Evolutionary conservation across 1,284 basidiomycete species (phyloP), one percentile per base, ranked within the genome.

Genomic region (Calocybe gambosa): DNA sequence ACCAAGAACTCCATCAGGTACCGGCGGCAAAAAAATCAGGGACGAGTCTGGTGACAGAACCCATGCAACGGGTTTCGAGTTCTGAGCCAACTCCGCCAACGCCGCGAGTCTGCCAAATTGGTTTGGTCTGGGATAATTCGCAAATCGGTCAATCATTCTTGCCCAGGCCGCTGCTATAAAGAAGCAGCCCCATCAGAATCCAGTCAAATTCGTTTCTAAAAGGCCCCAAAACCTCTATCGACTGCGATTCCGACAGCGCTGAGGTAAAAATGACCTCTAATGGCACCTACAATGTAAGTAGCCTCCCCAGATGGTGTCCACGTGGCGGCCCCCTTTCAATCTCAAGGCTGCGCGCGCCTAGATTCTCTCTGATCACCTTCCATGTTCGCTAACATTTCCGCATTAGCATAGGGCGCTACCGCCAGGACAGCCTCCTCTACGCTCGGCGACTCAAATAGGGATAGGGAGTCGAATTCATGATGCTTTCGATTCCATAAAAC

Each of bases 401-500:
- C 54, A 29, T 41, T 66, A 86, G 82, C 83, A 85, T 58, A 77
- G 83, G 58, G 74, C 71, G 51, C 70, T 34, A 34, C 31, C 31
- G 13, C 31, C n/a, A 34, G 31, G 85, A 20, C 81, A 78, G 60
- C 78, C 77, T 2, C 42, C 28, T 23, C 74, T 72, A 13, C 59
- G 60, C 6, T 60, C 76, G 62, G 58, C 73, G 63, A 36, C 68
- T 62, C 66, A 45, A n/a, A n/a, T n/a, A n/a, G n/a, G n/a, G 67
- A 65, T 52, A 55, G 58, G 46, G 13, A 51, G 40, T 39, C 52
- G 51, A 45, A 51, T 96, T 53, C 77, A 78, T 49, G 90, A 93
- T 52, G 78, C 85, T 35, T 80, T 97, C 52, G 92, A 95, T 47
- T 71, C 78, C 49, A 84, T 96, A 60, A 80, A 86, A 53, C 79